Base-by-base conservation (phyloP, 352 stramenopile species). In the Sclerospora graminicola region DNA sequence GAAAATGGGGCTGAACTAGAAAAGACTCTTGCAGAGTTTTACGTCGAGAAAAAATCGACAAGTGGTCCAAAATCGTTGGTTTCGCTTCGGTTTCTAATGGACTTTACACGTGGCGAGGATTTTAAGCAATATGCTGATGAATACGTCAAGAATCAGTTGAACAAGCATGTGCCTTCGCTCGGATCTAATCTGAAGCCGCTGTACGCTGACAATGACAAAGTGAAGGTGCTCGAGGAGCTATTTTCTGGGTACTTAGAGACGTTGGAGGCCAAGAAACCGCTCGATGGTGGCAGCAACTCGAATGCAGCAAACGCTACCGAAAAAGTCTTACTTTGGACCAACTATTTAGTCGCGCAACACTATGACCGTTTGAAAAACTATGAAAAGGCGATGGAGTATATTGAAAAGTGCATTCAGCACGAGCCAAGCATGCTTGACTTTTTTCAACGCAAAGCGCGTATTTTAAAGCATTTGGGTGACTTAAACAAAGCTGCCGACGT, bases 381-480 rank as follows among this genome's bases (percentile, higher is more conserved):
- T 39, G 36, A 54, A 0, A 83, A 95, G 57, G 95, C 84, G 0
- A 69, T 98, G 20, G 58, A 70, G 39, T 73, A 87, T 24, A 84
- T 98, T 43, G 89, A 98, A 6, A 78, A 93, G 60, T 97, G 88
- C 62, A 92, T 98, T 24, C 72, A 78, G 36, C 88, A 97, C 42
- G 86, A 86, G 20, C 87, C 94, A 9, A 94, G 66, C 13, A 65
- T 68, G 34, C 68, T 98, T 5, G 95, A 99, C 61, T 89, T 98
- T 26, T 95, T 94, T 63, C 84, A 96, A 61, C 68, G 91, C 20
- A 97, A 97, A 63, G 93, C 71, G 0, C 67, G 85, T 29, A 77
- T 99, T 40, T 71, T 98, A 23, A 97, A 98, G 74, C 75, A 94
- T 45, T 85, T 77, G 48, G 95, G 95, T 24, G 81, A 97, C 24